Base-by-base conservation (phyloP, 768 basidiomycete species). In the Lactarius deliciosus region DNA sequence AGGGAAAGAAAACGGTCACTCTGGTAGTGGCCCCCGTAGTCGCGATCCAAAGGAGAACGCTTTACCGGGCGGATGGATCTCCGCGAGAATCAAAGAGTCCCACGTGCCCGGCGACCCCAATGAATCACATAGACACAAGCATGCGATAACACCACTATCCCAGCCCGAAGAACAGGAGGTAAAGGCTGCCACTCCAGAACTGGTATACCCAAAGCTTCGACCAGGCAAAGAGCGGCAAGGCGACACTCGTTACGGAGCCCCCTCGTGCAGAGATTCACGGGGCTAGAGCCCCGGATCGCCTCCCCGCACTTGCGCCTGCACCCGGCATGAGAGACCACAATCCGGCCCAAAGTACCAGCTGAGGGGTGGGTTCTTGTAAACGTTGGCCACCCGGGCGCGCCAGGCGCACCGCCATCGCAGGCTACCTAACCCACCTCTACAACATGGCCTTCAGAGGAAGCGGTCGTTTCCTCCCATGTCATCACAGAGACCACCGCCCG, bases 341-440 rank as follows among this genome's bases (percentile, higher is more conserved):
- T 7, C 53, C 45, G 5, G 36, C 34, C 34, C 20, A 76, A 57
- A 77, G 77, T 50, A 80, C 77, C 54, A 81, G 82, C 18, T 78
- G 84, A 71, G 32, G 87, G 87, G 30, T 88, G 87, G 87, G 87
- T 88, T 2, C 76, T 88, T 30, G 83, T 88, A 43, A 88, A 86
- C 60, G 82, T 88, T 18, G 86, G 80, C 36, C 76, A 77, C 30
- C 28, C 68, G 3, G 54, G 32, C 45, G 68, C 20, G 50, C 30
- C 56, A 11, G 13, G 76, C 75, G 59, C 78, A 75, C 54, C 65
- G 61, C 61, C 78, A 74, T 53, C 64, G 60, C 61, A 36, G 25
- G 41, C 4, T 15, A 30, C 45, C 41, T n/a, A 56, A 43, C 6
- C 57, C 57, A 15, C 13, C 55, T 25, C 40, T 61, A 53, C 57